Evolutionary conservation across 164 flowering plant genomes (phyloP).

Genomic region (Cinnamomum chago): DNA sequence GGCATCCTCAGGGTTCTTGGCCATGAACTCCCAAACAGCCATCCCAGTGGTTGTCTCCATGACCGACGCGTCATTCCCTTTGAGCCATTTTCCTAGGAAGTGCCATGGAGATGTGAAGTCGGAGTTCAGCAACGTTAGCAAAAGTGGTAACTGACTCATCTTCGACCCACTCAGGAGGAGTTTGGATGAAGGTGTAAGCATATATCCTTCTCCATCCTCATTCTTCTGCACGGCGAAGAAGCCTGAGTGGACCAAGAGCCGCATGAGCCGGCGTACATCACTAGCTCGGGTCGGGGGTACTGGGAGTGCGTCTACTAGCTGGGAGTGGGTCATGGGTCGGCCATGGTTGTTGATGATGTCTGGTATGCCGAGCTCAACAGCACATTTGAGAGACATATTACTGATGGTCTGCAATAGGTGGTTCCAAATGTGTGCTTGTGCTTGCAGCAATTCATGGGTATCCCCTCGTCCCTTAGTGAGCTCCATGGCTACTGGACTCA

Average conservation of each 20-base stretch:
- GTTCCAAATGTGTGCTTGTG: conserved; percentile 8
- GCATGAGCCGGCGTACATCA: conserved; percentile 12
- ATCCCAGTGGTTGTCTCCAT: conserved; percentile 22
- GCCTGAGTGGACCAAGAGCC: conserved; percentile 20
- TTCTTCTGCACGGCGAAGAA: conserved; percentile 2
- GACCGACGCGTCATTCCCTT: conserved; percentile 10
- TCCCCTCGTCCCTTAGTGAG: neutral
- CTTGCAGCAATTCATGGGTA: neutral
- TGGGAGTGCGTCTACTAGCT: neutral
- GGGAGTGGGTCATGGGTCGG: neutral
- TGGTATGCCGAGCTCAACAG: conserved; percentile 7
- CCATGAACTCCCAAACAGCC: conserved; percentile 15
- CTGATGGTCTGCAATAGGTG: neutral
- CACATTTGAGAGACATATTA: conserved; percentile 12
- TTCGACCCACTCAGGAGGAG: neutral
- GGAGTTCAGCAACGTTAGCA: conserved; percentile 27
- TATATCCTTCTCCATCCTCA: neutral
- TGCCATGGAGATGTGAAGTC: conserved; percentile 16
- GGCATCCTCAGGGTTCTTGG: conserved; percentile 2
- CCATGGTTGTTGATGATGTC: conserved; percentile 9
- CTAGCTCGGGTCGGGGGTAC: neutral
- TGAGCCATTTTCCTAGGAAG: conserved; percentile 21
- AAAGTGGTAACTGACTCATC: conserved; percentile 7
- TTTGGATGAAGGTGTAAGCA: conserved; percentile 9
- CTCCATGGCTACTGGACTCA: no score